Evolutionary conservation across 331 rosid species (phyloP).

Genomic region (Quercus phellos): DNA sequence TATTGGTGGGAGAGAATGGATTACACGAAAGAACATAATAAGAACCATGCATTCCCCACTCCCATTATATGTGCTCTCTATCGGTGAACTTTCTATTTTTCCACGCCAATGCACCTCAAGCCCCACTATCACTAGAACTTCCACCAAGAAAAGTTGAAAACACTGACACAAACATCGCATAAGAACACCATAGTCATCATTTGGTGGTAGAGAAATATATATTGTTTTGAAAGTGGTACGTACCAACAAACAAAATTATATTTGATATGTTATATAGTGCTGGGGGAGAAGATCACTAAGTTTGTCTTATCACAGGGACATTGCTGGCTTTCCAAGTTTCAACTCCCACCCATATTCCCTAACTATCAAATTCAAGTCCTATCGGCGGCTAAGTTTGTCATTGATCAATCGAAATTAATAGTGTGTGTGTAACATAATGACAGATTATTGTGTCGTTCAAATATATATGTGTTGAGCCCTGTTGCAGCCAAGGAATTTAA

Average conservation of each 20-base stretch:
- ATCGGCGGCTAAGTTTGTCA: background rate
- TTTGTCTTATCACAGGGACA: background rate
- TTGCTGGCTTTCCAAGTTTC: background rate
- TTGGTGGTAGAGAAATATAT: background rate
- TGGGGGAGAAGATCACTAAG: background rate
- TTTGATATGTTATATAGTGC: no score
- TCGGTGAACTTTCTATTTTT: no score
- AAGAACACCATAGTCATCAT: background rate
- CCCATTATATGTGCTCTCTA: background rate
- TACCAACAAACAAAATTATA: background rate
- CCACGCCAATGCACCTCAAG: background rate
- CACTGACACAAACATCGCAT: background rate
- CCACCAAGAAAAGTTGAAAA: background rate
- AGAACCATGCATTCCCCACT: constrained; percentile 12
- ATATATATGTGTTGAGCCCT: background rate
- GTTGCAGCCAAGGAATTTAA: background rate
- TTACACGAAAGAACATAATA: background rate
- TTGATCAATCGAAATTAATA: background rate
- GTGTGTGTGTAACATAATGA: background rate
- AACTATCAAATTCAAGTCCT: background rate
- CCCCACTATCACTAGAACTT: background rate
- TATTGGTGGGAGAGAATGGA: background rate
- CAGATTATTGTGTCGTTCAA: background rate
- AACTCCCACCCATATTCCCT: background rate
- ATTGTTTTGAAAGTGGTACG: background rate